Percentiles rank a stretch among this genome's conserved stretches.
phyloP scores from a whole-genome alignment of 306 rosid genomes.

The Oemleria cerasiformis region DNA sequence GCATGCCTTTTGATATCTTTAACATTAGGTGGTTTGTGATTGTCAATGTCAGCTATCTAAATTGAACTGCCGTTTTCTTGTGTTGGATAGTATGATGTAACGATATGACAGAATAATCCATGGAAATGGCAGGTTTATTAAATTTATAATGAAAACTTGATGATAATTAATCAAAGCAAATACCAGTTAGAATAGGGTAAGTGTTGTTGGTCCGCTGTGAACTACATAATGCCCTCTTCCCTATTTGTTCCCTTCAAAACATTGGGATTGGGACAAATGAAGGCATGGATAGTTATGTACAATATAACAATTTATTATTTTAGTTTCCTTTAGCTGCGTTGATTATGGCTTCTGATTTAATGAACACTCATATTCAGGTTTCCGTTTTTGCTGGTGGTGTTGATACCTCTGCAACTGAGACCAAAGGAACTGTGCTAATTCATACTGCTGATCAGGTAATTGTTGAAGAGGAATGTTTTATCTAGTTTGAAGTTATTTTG shows the following conservation, averaged over 20 bases:
- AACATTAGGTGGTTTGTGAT: background rate
- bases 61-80: background rate
- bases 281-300: background rate
- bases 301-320: background rate
- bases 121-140: background rate
- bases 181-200: background rate
- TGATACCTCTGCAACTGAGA: conserved; percentile 90
- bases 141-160: background rate
- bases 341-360: background rate
- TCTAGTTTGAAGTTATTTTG: background rate
- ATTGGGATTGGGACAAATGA: background rate
- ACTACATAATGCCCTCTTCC: background rate
- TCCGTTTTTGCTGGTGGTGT: conserved; percentile 90
- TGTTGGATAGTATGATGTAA: background rate
- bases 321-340: background rate
- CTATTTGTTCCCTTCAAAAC: background rate
- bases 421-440: conserved; percentile 92
- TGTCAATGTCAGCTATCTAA: background rate
- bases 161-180: background rate
- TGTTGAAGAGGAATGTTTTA: background rate
- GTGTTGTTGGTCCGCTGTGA: background rate
- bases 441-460: conserved; percentile 84
- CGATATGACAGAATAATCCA: background rate
- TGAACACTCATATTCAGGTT: conserved; percentile 45
- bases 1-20: background rate